Percentiles rank a stretch among this genome's conserved stretches.
Evolutionary conservation across 768 basidiomycete species (phyloP).

Genomic region (Dacryopinax primogenitus): DNA sequence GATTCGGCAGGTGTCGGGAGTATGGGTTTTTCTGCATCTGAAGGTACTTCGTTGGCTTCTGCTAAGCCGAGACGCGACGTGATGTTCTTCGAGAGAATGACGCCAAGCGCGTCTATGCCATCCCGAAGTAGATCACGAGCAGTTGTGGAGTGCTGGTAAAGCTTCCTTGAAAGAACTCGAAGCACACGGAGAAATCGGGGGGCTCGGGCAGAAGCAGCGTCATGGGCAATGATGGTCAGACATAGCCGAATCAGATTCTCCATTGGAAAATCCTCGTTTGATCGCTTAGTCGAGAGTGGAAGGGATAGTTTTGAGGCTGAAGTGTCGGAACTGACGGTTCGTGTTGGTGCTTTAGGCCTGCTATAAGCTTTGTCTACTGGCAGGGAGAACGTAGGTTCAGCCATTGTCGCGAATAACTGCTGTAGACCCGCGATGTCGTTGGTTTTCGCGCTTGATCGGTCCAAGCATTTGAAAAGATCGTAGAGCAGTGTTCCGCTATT

Average conservation of each 20-base stretch:
- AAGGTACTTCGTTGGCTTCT: slow-evolving; percentile 8
- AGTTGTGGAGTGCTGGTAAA: slow-evolving; percentile 44
- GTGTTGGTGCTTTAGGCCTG: slow-evolving; percentile 17
- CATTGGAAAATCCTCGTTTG: slow-evolving; percentile 43
- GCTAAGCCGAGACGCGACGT: background rate
- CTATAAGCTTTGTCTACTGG: slow-evolving; percentile 41
- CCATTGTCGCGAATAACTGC: slow-evolving; percentile 41
- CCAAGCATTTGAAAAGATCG: slow-evolving; percentile 4
- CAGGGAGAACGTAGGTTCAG: slow-evolving; percentile 42
- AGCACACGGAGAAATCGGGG: slow-evolving; percentile 57
- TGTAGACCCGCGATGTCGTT: slow-evolving; percentile 13
- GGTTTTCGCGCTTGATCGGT: background rate
- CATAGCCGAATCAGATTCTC: slow-evolving; percentile 59
- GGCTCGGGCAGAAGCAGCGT: slow-evolving; percentile 50
- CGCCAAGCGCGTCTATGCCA: slow-evolving; percentile 55
- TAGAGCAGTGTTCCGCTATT: background rate
- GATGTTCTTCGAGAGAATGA: slow-evolving; percentile 1
- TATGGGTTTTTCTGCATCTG: slow-evolving; percentile 12
- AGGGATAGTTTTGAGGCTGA: slow-evolving; percentile 22
- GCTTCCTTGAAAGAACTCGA: slow-evolving; percentile 40
- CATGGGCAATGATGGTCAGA: slow-evolving; percentile 67
- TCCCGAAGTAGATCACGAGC: slow-evolving; percentile 47
- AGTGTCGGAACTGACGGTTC: background rate
- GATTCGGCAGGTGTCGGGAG: slow-evolving; percentile 37
- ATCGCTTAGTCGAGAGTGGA: slow-evolving; percentile 42